Evolutionary conservation across 306 rosid species (phyloP).

Genomic region (Senna siamea): DNA sequence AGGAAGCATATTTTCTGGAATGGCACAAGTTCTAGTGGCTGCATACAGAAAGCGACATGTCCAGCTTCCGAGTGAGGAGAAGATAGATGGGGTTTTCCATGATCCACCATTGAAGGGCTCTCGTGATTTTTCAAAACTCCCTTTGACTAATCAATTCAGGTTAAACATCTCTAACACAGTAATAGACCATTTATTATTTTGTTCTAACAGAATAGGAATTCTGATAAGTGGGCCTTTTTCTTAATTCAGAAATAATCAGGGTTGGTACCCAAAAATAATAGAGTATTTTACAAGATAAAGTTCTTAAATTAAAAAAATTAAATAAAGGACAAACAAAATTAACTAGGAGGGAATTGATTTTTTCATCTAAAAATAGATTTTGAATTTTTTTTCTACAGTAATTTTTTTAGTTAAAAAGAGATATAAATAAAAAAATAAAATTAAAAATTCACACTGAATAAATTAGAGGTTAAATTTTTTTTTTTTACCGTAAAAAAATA

Average conservation of each 20-base stretch:
- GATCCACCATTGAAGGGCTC: slow-evolving; percentile 58
- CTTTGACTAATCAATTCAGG: slow-evolving; percentile 66
- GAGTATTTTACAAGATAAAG: too few relatives aligned
- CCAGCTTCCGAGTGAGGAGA: slow-evolving; percentile 38
- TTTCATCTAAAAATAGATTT: too few relatives aligned
- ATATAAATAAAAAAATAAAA: too few relatives aligned
- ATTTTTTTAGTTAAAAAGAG: too few relatives aligned
- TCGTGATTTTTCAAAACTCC: slow-evolving; percentile 47
- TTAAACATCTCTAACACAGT: slow-evolving; percentile 29
- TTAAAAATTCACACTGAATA: too few relatives aligned
- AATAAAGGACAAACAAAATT: not conserved
- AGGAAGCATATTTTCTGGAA: slow-evolving; percentile 64
- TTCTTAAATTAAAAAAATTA: not conserved
- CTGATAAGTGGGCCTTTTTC: not conserved
- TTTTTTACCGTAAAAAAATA: too few relatives aligned
- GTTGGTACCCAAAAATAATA: not conserved
- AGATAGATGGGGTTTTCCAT: slow-evolving; percentile 37
- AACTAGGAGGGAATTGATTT: too few relatives aligned
- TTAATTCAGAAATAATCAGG: slow-evolving; percentile 15
- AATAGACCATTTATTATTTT: not conserved
- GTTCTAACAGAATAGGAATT: not conserved
- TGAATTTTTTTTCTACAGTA: too few relatives aligned
- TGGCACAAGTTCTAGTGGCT: slow-evolving; percentile 60
- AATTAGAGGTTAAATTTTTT: too few relatives aligned
- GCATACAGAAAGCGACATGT: slow-evolving; percentile 66